These are phyloP conservation scores for Verticillium isaacii DNA, from an alignment of 2,329 filamentous ascomycete species.

Conservation along the genomic window DNA sequence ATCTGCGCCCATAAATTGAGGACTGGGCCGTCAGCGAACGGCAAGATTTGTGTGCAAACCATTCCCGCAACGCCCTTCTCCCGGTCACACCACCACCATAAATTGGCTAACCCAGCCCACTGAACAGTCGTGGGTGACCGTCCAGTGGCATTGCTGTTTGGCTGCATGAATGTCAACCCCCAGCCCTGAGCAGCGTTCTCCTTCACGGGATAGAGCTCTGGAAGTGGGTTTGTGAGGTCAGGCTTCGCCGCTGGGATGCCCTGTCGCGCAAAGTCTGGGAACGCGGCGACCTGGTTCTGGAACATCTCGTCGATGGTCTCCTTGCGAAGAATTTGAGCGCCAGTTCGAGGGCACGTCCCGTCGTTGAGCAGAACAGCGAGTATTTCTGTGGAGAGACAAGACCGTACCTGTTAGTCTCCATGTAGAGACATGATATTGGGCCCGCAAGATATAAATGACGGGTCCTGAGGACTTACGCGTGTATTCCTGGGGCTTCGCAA, in stretches of 20 bases:
- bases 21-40: conserved; percentile 40
- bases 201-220: conserved; percentile 43
- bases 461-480: conserved; percentile 36
- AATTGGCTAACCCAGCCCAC: conserved; percentile 57
- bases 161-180: conserved; percentile 57
- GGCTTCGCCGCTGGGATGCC: conserved; percentile 41
- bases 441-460: no score
- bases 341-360: conserved; percentile 54
- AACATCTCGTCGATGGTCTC: conserved; percentile 61
- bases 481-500: conserved; percentile 56
- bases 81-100: conserved; percentile 60
- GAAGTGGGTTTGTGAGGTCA: conserved; percentile 38
- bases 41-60: conserved; percentile 44
- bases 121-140: conserved; percentile 43
- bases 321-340: conserved; percentile 45
- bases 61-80: conserved; percentile 54
- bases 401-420: no score
- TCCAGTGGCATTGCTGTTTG: conserved; percentile 41
- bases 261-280: conserved; percentile 46
- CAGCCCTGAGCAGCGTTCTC: conserved; percentile 55
- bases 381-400: conserved; percentile 37
- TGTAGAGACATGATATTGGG: not conserved
- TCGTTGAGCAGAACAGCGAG: conserved; percentile 60
- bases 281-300: conserved; percentile 53
- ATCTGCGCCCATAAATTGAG: conserved; percentile 32